Percentiles rank a stretch among this genome's conserved stretches.
Conservation (phyloP, 2,329 filamentous ascomycete genomes). For the Talaromyces rugulosus region DNA sequence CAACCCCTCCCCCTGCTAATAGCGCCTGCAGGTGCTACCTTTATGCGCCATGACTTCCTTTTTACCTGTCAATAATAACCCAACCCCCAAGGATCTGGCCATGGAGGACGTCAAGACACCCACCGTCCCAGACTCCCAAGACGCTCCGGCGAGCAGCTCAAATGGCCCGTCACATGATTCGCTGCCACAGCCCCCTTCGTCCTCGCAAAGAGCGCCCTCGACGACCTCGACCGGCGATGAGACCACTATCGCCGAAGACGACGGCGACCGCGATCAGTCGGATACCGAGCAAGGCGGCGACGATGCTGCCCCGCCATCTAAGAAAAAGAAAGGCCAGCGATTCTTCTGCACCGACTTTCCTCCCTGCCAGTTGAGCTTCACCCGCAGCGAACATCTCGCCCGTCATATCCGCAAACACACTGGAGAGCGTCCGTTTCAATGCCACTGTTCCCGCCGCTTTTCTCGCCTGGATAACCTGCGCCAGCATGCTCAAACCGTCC, state of each 20-base stretch:
- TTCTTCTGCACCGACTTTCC: slow-evolving; percentile 97
- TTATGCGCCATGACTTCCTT: slow-evolving; percentile 51
- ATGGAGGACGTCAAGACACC: slow-evolving; percentile 53
- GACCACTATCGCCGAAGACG: slow-evolving; percentile 72
- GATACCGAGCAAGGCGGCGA: slow-evolving; percentile 52
- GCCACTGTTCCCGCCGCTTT: slow-evolving; percentile 89
- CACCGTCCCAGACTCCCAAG: slow-evolving; percentile 42
- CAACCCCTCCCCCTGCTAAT: not conserved
- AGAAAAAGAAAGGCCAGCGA: slow-evolving; percentile 94
- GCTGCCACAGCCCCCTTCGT: slow-evolving; percentile 22
- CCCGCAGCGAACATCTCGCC: slow-evolving; percentile 89
- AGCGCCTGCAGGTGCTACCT: not conserved
- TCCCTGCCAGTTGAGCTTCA: slow-evolving; percentile 91
- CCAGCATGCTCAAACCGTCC: slow-evolving; percentile 95
- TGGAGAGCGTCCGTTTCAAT: slow-evolving; percentile 92
- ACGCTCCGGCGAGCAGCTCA: slow-evolving; percentile 24
- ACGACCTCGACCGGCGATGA: slow-evolving; percentile 51
- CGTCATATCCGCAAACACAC: slow-evolving; percentile 98
- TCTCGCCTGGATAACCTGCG: slow-evolving; percentile 91
- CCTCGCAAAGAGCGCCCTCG: slow-evolving; percentile 38
- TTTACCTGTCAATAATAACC: slow-evolving; percentile 55
- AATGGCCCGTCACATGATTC: slow-evolving; percentile 37
- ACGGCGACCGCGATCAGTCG: slow-evolving; percentile 61
- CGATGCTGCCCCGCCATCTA: slow-evolving; percentile 60
- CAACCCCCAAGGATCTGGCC: slow-evolving; percentile 38